Base-by-base conservation (phyloP, 1,284 basidiomycete species). In the Trichosporon sp. region DNA sequence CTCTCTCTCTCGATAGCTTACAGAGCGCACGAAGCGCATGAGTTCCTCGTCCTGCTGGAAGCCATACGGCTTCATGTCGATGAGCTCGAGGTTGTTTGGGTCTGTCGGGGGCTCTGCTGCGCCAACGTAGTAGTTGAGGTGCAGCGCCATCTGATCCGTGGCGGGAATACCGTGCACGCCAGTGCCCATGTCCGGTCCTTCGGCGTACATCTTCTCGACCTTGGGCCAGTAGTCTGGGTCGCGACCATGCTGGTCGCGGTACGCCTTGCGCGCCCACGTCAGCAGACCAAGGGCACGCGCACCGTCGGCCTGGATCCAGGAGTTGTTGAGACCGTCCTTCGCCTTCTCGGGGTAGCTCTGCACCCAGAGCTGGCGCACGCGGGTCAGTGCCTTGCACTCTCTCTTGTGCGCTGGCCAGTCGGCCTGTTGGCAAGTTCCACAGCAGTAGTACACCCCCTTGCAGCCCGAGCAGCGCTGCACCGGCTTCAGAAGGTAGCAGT, bases 201-300 rank as follows among this genome's bases (percentile, higher is more conserved):
- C 51, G 51, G 14, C 16, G 51, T 54, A 26, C 86, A 96, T 87
- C 1, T 84, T 83, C 40, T 89, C 88, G 8, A 93, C 86, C 79
- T 91, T 88, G 71, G 83, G 86, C 70, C 88, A 86, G 93, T 94
- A 92, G 43, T 76, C 77, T 73, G 87, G 89, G 51, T 86, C 84
- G 5, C 81, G 70, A 1, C 76, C 77, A 12, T 59, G 71, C 35
- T 63, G 68, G 40, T 63, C 77, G 4, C 90, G 89, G 68, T 88
- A 84, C 68, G 87, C 88, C 77, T 88, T 87, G 69, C 87, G 87
- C 46, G 78, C 84, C 91, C 91, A 93, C 54, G 93, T 79, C 21
- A 94, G 86, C 38, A 93, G 87, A 0, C 88, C 92, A n/a, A 94
- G 81, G 73, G 89, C 91, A 68, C 94, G 84, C 14, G 94, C 86